These are phyloP conservation scores for Monilinia aucupariae DNA, from an alignment of 2,329 filamentous ascomycete genomes.

Conservation along the genomic window DNA sequence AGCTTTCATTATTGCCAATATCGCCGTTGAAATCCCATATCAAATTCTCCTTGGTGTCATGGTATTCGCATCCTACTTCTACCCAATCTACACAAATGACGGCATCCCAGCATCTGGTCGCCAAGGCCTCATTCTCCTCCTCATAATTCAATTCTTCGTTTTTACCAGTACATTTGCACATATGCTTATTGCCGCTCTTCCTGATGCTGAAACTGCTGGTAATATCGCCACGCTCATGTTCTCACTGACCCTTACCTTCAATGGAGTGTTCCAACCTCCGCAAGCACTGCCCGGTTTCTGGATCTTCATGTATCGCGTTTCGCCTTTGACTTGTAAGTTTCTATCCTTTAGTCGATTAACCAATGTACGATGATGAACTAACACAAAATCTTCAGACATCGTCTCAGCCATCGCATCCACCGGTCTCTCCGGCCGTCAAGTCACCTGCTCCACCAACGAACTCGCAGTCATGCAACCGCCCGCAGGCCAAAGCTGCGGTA, in stretches of 20 bases:
- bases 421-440: slow-evolving; percentile 60
- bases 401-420: slow-evolving; percentile 66
- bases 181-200: slow-evolving; percentile 70
- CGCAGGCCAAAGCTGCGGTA: slow-evolving; percentile 48
- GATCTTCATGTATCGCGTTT: slow-evolving; percentile 81
- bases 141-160: slow-evolving; percentile 69
- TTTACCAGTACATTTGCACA: slow-evolving; percentile 81
- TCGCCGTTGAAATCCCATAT: slow-evolving; percentile 81
- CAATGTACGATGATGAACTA: neutral
- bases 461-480: slow-evolving; percentile 59
- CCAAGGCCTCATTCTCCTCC: slow-evolving; percentile 65
- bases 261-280: slow-evolving; percentile 65
- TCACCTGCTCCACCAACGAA: slow-evolving; percentile 66
- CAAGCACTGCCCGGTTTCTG: slow-evolving; percentile 65
- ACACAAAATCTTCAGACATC: slow-evolving; percentile 52
- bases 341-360: neutral
- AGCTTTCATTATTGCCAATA: slow-evolving; percentile 39
- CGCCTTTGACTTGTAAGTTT: slow-evolving; percentile 38
- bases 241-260: slow-evolving; percentile 68
- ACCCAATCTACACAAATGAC: slow-evolving; percentile 63
- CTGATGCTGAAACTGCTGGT: slow-evolving; percentile 69
- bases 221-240: slow-evolving; percentile 75
- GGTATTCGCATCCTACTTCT: slow-evolving; percentile 80
- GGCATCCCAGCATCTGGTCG: slow-evolving; percentile 36
- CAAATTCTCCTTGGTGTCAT: slow-evolving; percentile 69